Base-by-base conservation (phyloP, 805 yeast species). In the Yueomyces sp. region DNA sequence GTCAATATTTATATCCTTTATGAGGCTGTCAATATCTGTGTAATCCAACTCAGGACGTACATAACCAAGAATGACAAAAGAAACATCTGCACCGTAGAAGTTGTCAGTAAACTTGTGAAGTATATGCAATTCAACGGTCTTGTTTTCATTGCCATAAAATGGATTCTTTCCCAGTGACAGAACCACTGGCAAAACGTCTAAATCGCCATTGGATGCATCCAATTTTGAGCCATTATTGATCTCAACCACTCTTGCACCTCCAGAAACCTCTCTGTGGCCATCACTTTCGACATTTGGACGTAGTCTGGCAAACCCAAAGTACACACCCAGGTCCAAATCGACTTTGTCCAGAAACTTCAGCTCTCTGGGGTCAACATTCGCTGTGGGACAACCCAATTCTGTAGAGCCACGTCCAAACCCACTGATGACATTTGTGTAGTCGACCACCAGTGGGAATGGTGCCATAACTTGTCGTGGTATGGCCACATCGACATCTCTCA, bases 131-230 rank as follows among this genome's bases (percentile, higher is more conserved):
- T 92, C 94, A 3, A 92, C 94, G 0, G 95, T 79, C 63, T 85
- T 85, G 52, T 74, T 73, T 41, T 75, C 69, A 62, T 92, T 88
- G 28, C 79, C 74, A 65, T 77, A 92, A 59, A 81, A 90, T 36
- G 98, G 97, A 57, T 92, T 92, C 84, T 87, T 85, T 1, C 99
- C 99, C 26, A 92, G 72, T 6, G 95, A 85, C 85, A 90, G 81
- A 6, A 92, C 98, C 80, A 87, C 86, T 0, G 96, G 96, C 28
- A 77, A 66, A 26, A 64, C 63, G 42, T 69, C 69, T 2, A 71
- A 64, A 37, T 70, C 74, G n/a, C 51, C 54, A 28, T 46, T 51
- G 3, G 51, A 54, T 0, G 42, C 51, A 12, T 48, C 43, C 44
- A 87, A 63, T 7, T 61, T 52, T 4, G 59, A 49, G 1, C 95